Base-by-base conservation (phyloP, 805 yeast species). In the Brettanomyces custersianus region DNA sequence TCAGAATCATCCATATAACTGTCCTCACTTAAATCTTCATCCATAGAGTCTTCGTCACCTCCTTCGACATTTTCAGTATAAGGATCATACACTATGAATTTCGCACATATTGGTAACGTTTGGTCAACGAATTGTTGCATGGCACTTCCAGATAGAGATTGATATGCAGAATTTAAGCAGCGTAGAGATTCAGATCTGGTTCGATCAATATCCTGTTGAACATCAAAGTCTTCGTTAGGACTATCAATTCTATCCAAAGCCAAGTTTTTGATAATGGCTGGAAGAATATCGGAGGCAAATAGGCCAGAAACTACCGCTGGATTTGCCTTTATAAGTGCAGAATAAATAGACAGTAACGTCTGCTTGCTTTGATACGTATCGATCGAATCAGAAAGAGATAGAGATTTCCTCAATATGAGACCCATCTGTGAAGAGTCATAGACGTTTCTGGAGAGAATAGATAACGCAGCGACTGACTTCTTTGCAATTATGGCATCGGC, bases 121-220 rank as follows among this genome's bases (percentile, higher is more conserved):
- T 59, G 56, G 10, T 37, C 42, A 12, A 54, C 40, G 29, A 51
- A 53, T 10, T 42, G 40, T 10, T 52, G 57, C 34, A 54, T 38
- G 0, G 60, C 42, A 7, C 57, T 53, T 11, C 60, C 55, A 16
- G 65, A 63, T 19, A 70, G 50, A 6, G 34, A 34, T n/a, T 68
- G 60, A 21, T 63, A 52, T 35, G 77, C 55, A 0, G 59, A 45
- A 6, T 57, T 63, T 13, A 73, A 46, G 19, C 71, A 48, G 15
- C 43, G 44, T 18, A 74, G 46, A 1, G 74, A 63, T 18, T 74
- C 73, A 38, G 71, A 76, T 34, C 80, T 68, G 5, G 68, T 54
- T 31, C 48, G 54, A 26, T 59, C 61, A 3, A 44, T 33, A 8
- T 46, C 49, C 34, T 54, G 54, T 39, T 59, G 62, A 4, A 29